Evolutionary conservation across 1,139 yeast genomes (phyloP).

Genomic region (Kurtzmaniella quercitrusa): DNA sequence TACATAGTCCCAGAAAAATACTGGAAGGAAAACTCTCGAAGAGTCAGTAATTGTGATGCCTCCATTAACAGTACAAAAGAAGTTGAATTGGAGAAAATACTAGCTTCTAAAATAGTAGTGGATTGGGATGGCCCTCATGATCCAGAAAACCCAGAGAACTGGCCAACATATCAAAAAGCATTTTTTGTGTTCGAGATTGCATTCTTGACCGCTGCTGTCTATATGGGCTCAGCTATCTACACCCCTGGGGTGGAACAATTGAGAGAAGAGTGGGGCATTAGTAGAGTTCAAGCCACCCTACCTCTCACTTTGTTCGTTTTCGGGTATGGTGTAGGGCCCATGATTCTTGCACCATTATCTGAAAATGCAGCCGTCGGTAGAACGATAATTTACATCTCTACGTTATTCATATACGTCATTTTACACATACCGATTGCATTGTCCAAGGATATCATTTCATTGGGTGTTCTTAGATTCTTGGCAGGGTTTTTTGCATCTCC

Average conservation of each 20-base stretch:
- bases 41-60: neutral
- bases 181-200: constrained; percentile 18
- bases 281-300: constrained; percentile 41
- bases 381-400: constrained; percentile 30
- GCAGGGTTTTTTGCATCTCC: constrained; percentile 35
- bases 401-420: constrained; percentile 26
- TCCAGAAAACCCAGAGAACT: constrained; percentile 26
- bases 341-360: constrained; percentile 51
- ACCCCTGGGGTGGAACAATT: constrained; percentile 30
- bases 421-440: constrained; percentile 34
- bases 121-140: constrained; percentile 28
- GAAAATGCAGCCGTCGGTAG: constrained; percentile 52
- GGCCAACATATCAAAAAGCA: constrained; percentile 19
- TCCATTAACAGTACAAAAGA: neutral
- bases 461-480: constrained; percentile 28
- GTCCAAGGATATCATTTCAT: constrained; percentile 24
- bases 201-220: constrained; percentile 20
- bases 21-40: constrained; percentile 7
- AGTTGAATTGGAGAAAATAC: neutral
- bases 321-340: constrained; percentile 57
- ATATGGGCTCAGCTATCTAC: constrained; percentile 27
- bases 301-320: constrained; percentile 39
- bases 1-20: constrained; percentile 32
- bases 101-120: constrained; percentile 12
- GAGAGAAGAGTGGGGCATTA: constrained; percentile 37